These are phyloP conservation scores for Acidiella bohemica DNA, from an alignment of 495 filamentous ascomycete genomes.

Conservation along the genomic window DNA sequence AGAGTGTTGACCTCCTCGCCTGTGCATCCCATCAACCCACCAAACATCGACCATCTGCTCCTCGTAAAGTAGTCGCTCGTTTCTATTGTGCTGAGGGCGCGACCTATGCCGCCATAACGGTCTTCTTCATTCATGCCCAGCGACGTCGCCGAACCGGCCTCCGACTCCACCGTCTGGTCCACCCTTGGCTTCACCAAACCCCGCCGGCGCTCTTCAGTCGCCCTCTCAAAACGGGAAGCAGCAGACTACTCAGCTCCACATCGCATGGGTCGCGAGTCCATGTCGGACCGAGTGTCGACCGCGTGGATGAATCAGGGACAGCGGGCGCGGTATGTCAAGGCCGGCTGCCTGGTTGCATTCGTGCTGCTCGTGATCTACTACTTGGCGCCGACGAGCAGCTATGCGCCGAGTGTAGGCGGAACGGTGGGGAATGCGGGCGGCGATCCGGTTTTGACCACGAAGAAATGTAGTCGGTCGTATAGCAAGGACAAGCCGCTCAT, in stretches of 20 bases:
- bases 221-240: constrained; percentile 9
- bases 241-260: too few species aligned
- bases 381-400: constrained; percentile 41
- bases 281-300: constrained; percentile 24
- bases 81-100: too few species aligned
- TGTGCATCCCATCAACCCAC: too few species aligned
- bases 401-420: background rate
- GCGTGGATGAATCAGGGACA: constrained; percentile 18
- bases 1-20: too few species aligned
- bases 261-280: constrained; percentile 28
- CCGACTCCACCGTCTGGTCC: constrained; percentile 12
- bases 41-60: too few species aligned
- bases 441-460: constrained; percentile 42
- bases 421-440: constrained; percentile 14
- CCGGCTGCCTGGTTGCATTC: constrained; percentile 60
- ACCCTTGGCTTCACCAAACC: constrained; percentile 8
- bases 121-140: too few species aligned
- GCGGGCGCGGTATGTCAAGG: constrained; percentile 33
- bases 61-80: too few species aligned
- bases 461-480: constrained; percentile 67
- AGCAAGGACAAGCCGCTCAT: constrained; percentile 77
- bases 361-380: constrained; percentile 64
- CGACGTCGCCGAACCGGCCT: background rate
- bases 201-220: constrained; percentile 14
- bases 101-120: background rate